Evolutionary conservation across 1,284 basidiomycete genomes (phyloP).

Genomic region (Cronartium ribicola): DNA sequence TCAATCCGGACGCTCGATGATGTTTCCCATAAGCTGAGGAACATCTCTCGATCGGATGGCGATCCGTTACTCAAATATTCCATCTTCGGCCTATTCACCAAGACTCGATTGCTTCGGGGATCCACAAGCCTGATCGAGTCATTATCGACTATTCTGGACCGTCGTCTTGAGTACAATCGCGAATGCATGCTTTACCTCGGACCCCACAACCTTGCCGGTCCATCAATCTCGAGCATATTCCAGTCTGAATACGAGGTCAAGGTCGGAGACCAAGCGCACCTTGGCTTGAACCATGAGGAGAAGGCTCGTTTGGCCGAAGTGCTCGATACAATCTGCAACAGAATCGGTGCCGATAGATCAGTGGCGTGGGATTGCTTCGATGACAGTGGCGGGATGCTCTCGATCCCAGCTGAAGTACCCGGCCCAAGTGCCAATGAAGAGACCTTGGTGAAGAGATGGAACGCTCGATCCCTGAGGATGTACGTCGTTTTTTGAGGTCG

Average conservation of each 20-base stretch:
- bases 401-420: not conserved
- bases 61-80: too few species aligned
- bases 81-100: not conserved
- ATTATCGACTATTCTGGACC: conserved; percentile 5
- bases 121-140: conserved; percentile 14
- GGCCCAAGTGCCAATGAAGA: conserved; percentile 43
- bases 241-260: conserved; percentile 25
- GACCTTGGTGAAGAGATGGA: conserved; percentile 44
- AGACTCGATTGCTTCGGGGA: conserved; percentile 21
- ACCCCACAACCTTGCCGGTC: conserved; percentile 20
- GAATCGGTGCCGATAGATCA: conserved; percentile 18
- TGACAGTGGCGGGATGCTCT: not conserved
- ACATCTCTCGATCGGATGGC: too few species aligned
- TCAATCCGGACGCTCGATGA: too few species aligned
- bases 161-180: conserved; percentile 15
- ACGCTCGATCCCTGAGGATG: conserved; percentile 45
- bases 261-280: not conserved
- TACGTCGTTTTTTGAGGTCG: conserved; percentile 22
- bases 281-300: conserved; percentile 8
- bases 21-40: too few species aligned
- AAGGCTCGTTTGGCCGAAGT: conserved; percentile 21
- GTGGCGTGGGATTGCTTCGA: conserved; percentile 32
- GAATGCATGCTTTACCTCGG: conserved; percentile 34
- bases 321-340: conserved; percentile 7
- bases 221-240: conserved; percentile 17